A percentile compares a stretch with the other conserved stretches of the same genome.
phyloP scores from a whole-genome alignment of 2,329 filamentous ascomycete genomes.

The Knufia fluminis region DNA sequence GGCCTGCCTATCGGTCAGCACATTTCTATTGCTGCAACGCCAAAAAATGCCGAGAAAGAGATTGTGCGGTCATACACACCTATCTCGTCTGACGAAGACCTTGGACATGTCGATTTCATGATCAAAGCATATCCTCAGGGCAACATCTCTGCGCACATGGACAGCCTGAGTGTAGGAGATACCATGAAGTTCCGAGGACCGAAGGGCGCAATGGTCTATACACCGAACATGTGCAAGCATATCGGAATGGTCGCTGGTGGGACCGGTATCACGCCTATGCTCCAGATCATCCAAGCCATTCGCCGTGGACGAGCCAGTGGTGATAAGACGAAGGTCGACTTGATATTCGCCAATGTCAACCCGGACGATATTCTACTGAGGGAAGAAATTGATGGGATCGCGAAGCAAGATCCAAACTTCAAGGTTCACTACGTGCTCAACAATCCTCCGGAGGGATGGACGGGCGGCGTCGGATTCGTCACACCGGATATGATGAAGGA shows the following conservation, averaged over 20 bases:
- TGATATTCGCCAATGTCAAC: conserved; percentile 97
- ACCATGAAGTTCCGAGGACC: conserved; percentile 85
- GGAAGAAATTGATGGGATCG: conserved; percentile 78
- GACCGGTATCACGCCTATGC: conserved; percentile 96
- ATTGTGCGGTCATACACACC: conserved; percentile 88
- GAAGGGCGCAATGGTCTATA: conserved; percentile 97
- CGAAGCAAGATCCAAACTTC: conserved; percentile 68
- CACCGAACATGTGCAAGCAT: conserved; percentile 88
- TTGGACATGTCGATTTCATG: conserved; percentile 88
- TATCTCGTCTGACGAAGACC: conserved; percentile 78
- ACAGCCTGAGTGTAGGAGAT: conserved; percentile 70
- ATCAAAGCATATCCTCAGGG: conserved; percentile 97
- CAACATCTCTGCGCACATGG: conserved; percentile 93
- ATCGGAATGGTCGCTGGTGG: conserved; percentile 98
- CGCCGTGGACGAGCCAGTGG: conserved; percentile 67
- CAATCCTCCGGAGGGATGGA: conserved; percentile 87
- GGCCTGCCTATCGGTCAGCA: conserved; percentile 97
- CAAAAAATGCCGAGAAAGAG: conserved; percentile 69
- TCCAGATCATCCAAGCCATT: conserved; percentile 89
- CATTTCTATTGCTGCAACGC: conserved; percentile 83
- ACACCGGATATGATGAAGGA: conserved; percentile 87
- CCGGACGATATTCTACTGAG: conserved; percentile 83
- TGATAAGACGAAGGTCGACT: conserved; percentile 79
- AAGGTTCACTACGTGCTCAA: conserved; percentile 92
- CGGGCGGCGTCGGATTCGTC: conserved; percentile 86